These are phyloP conservation scores for Ocimum tenuiflorum DNA, from an alignment of 257 asterid genomes.

Conservation along the genomic window DNA sequence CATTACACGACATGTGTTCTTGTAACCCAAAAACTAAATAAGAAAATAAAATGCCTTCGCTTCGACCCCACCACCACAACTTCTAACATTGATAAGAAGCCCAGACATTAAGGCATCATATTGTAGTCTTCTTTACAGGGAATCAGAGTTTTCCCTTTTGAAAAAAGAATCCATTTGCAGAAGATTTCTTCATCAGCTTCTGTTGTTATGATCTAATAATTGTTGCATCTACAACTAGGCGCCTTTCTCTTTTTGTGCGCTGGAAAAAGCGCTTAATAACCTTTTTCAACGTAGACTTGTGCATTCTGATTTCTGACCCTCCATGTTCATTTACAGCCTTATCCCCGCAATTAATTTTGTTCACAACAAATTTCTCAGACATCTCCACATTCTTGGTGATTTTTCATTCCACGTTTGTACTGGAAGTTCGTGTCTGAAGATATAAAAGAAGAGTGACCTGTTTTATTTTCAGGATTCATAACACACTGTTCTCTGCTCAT, in stretches of 20 bases:
- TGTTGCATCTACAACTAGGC: constrained; percentile 35
- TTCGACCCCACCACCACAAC: neutral
- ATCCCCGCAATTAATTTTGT: constrained; percentile 33
- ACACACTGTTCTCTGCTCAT: constrained; percentile 27
- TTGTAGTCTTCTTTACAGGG: neutral
- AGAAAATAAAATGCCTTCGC: too few relatives aligned
- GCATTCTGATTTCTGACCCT: constrained; percentile 15
- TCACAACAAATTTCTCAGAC: constrained; percentile 11
- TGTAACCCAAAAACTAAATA: too few relatives aligned
- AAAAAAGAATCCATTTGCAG: neutral
- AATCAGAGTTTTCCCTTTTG: neutral
- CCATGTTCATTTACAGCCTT: constrained; percentile 37
- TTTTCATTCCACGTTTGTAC: neutral
- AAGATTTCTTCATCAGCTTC: constrained; percentile 16
- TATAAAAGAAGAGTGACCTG: neutral
- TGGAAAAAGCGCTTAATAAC: neutral
- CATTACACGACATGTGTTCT: neutral
- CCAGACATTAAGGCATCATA: constrained; percentile 1
- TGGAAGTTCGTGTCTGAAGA: neutral
- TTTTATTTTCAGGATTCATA: neutral
- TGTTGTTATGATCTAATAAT: constrained; percentile 27
- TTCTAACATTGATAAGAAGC: constrained; percentile 18
- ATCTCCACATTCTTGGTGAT: neutral
- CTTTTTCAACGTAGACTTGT: constrained; percentile 21
- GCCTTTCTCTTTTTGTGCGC: constrained; percentile 12